A percentile compares a stretch with the other conserved stretches of the same genome.
Evolutionary conservation across 2,329 filamentous ascomycete genomes (phyloP).

Genomic region (Fusarium robinianum): DNA sequence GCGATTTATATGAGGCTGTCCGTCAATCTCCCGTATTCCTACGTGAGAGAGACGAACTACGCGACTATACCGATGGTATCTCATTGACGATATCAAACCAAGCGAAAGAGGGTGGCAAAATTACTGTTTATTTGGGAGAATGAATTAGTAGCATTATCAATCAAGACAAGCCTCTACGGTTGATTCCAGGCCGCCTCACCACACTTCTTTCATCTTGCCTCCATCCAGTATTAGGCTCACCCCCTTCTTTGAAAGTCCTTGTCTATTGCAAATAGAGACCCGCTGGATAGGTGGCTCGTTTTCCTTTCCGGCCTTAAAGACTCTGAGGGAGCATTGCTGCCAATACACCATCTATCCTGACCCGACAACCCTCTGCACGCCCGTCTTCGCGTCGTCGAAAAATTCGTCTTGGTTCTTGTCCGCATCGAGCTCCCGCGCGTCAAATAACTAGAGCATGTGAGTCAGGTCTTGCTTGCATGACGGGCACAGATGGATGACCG

Average conservation of each 20-base stretch:
- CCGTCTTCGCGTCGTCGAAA: slow-evolving; percentile 1
- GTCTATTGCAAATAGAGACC: not conserved
- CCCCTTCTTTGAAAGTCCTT: not conserved
- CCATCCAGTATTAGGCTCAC: not conserved
- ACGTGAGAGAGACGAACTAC: not conserved
- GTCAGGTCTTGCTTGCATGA: not conserved
- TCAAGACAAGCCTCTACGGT: not conserved
- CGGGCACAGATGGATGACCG: slow-evolving; percentile 1
- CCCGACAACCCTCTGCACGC: not conserved
- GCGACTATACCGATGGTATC: slow-evolving; percentile 1
- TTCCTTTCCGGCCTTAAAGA: slow-evolving; percentile 2
- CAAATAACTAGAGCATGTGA: slow-evolving; percentile 3
- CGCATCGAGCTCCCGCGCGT: not conserved
- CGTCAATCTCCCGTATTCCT: not conserved
- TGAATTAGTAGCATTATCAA: slow-evolving; percentile 1
- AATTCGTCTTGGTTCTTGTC: slow-evolving; percentile 2
- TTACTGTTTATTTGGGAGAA: not conserved
- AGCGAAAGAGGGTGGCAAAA: slow-evolving; percentile 2
- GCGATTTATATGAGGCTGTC: not conserved
- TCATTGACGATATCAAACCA: slow-evolving; percentile 3
- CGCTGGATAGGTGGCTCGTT: not conserved
- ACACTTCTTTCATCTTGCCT: slow-evolving; percentile 2
- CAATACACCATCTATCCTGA: slow-evolving; percentile 5
- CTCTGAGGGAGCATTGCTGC: not conserved
- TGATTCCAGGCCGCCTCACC: not conserved